These are phyloP conservation scores for Penicillium argentinense DNA, from an alignment of 495 filamentous ascomycete genomes.

Conservation along the genomic window DNA sequence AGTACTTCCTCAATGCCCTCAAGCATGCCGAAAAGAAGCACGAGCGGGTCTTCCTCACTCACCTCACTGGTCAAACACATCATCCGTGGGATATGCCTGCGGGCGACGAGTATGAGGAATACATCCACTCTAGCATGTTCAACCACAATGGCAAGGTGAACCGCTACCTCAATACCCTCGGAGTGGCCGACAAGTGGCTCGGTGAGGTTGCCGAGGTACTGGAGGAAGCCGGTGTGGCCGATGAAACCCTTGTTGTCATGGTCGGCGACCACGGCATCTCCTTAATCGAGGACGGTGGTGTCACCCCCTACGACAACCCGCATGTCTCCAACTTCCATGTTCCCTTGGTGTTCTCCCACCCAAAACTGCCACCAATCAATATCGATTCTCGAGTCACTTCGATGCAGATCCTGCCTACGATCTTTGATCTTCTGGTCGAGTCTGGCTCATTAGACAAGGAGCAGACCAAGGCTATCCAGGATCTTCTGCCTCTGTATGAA, in stretches of 20 bases:
- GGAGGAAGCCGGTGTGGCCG: slow-evolving; percentile 37
- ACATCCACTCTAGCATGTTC: slow-evolving; percentile 24
- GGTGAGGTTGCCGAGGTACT: slow-evolving; percentile 32
- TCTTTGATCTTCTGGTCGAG: slow-evolving; percentile 40
- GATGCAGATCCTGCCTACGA: slow-evolving; percentile 40
- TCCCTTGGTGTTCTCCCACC: slow-evolving; percentile 41
- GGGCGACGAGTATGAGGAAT: slow-evolving; percentile 27
- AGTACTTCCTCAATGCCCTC: slow-evolving; percentile 38
- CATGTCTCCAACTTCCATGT: slow-evolving; percentile 42
- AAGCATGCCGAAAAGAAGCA: slow-evolving; percentile 31
- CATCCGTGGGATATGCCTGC: slow-evolving; percentile 41
- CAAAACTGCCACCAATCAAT: slow-evolving; percentile 35
- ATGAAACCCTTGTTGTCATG: slow-evolving; percentile 44
- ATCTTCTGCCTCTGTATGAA: slow-evolving; percentile 44
- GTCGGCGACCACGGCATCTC: slow-evolving; percentile 42
- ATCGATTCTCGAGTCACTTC: slow-evolving; percentile 34
- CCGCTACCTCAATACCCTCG: slow-evolving; percentile 41
- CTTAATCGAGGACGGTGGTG: slow-evolving; percentile 30
- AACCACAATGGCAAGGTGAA: slow-evolving; percentile 24
- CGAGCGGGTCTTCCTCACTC: slow-evolving; percentile 41
- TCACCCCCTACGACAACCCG: slow-evolving; percentile 39
- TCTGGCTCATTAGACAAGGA: slow-evolving; percentile 32
- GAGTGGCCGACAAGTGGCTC: slow-evolving; percentile 39
- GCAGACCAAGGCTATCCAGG: slow-evolving; percentile 23
- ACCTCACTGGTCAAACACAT: slow-evolving; percentile 44